Base-by-base conservation (phyloP, 1,139 yeast genomes). In the Geotrichum restrictum region DNA sequence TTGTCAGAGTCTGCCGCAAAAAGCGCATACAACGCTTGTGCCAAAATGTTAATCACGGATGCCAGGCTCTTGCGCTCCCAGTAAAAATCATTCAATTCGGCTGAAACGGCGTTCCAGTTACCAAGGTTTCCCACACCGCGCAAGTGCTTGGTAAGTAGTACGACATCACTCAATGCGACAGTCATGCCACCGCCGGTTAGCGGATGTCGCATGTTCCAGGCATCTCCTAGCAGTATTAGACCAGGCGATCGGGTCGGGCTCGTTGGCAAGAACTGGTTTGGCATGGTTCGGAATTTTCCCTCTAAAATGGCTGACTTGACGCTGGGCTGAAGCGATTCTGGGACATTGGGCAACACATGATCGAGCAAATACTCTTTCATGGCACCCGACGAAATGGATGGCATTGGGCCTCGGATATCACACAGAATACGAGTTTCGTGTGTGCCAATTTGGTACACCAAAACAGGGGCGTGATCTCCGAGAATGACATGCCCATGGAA, bases 171-270 rank as follows among this genome's bases (percentile, higher is more conserved):
- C 57, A 94, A 75, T 0, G 97, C 98, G 43, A 93, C 98, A 10
- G 98, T 91, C 99, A 93, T 93, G 56, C 99, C 99, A 56, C 98
- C 98, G 45, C 99, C 99, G 1, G 98, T 93, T 58, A 93, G 77
- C 18, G 99, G 99, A 69, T 93, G 99, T 67, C 99, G 80, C 97
- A 93, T 93, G 69, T 93, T 93, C 64, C 91, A 77, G 1, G 98
- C 88, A 67, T 93, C 99, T 40, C 99, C 99, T 45, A 93, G 68
- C 62, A 93, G 77, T 42, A 93, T 75, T 52, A 89, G 73, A n/a
- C 99, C 99, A 14, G 82, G 82, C 46, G 80, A 76, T 18, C 75
- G 74, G 61, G 80, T 81, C 16, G 42, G 40, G 56, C 79, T 74
- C 0, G 97, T 97, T 7, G 95, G 81, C 54, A 93, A 75, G 70